phyloP scores from a whole-genome alignment of 176 grass and related monocot species.

The Zoysia japonica region DNA sequence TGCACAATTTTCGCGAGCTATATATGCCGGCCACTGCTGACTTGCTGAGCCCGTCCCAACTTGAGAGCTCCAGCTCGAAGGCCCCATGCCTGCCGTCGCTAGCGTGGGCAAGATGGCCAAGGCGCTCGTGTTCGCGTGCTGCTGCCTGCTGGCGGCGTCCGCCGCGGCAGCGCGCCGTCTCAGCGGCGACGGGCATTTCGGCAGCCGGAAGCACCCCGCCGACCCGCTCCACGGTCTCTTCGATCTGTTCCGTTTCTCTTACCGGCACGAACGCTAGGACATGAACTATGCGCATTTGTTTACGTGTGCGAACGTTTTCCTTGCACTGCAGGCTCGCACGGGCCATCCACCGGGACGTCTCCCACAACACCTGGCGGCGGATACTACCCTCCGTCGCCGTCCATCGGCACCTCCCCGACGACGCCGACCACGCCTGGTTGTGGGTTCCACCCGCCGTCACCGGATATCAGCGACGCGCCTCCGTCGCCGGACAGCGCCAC shows the following conservation, averaged over 20 bases:
- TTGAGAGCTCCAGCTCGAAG: neutral
- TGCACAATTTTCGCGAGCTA: neutral
- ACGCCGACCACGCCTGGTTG: constrained; percentile 23
- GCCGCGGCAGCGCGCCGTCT: constrained; percentile 9
- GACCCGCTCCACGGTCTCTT: constrained; percentile 1
- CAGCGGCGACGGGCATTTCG: neutral
- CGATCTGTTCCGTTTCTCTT: neutral
- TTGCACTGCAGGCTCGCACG: constrained; percentile 17
- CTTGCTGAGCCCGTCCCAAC: neutral
- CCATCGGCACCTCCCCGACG: constrained; percentile 21
- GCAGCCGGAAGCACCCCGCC: constrained; percentile 37
- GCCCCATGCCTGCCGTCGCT: neutral
- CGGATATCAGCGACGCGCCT: constrained; percentile 9
- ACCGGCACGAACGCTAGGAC: neutral
- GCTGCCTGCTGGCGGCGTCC: constrained; percentile 31
- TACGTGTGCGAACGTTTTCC: neutral
- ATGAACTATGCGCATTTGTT: neutral
- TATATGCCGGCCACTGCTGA: neutral
- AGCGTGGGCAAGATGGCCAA: constrained; percentile 11
- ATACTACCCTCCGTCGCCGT: constrained; percentile 24
- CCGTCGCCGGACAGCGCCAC: constrained; percentile 27
- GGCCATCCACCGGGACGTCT: constrained; percentile 21
- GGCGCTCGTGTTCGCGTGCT: constrained; percentile 22
- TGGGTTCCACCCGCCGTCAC: constrained; percentile 32
- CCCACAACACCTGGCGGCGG: constrained; percentile 19